Evolutionary conservation across 345 rosid species (phyloP).

Genomic region (Salix exigua): DNA sequence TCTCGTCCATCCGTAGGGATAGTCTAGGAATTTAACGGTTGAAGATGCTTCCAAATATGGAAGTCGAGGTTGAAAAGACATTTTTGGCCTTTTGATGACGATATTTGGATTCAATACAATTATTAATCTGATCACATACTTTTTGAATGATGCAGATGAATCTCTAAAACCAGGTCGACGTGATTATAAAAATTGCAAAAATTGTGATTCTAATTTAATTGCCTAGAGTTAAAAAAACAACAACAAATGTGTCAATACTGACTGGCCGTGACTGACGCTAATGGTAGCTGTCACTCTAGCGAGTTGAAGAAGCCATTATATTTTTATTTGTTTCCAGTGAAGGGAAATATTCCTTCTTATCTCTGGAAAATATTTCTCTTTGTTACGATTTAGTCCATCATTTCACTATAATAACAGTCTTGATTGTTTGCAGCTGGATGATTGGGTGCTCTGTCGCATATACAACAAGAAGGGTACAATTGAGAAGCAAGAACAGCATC

Average conservation of each 20-base stretch:
- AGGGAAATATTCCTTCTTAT: slow-evolving; percentile 29
- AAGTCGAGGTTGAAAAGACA: slow-evolving; percentile 11
- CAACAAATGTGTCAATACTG: not conserved
- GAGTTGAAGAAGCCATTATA: not conserved
- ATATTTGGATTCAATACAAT: not conserved
- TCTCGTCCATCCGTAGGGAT: not conserved
- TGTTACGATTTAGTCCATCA: not conserved
- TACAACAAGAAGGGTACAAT: slow-evolving; percentile 83
- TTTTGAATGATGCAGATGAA: not conserved
- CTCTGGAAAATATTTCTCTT: not conserved
- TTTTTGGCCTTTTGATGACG: slow-evolving; percentile 1
- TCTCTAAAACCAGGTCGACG: not conserved
- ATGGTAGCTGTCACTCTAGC: not conserved
- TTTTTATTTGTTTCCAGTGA: not conserved
- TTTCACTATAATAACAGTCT: not conserved
- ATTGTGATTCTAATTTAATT: not conserved
- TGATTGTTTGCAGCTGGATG: slow-evolving; percentile 61
- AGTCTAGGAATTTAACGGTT: slow-evolving; percentile 2
- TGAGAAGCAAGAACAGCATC: slow-evolving; percentile 44
- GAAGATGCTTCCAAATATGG: not conserved
- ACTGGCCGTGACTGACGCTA: not conserved
- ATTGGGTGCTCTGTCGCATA: slow-evolving; percentile 96
- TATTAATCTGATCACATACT: not conserved
- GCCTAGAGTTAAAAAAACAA: not conserved
- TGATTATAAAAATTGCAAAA: not conserved